Percentiles rank a stretch among this genome's conserved stretches.
Conservation (phyloP, 805 yeast species). For the Metschnikowia similis region DNA sequence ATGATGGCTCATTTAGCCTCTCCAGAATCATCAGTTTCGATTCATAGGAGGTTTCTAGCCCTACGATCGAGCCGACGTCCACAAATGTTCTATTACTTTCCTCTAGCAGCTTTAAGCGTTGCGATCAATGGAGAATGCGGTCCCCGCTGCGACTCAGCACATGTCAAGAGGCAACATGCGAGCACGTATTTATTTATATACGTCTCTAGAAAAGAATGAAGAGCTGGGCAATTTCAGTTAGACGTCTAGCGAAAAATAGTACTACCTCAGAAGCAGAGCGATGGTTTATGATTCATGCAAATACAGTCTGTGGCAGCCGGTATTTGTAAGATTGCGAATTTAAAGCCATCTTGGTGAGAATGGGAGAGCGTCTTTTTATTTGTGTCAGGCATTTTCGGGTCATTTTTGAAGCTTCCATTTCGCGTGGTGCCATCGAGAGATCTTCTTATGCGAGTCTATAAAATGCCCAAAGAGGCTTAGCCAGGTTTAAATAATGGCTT, state of each 20-base stretch:
- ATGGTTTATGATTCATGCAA: too few species aligned
- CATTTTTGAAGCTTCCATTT: too few species aligned
- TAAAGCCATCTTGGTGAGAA: neutral
- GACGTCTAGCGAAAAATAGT: too few species aligned
- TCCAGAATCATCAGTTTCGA: neutral
- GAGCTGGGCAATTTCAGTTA: too few species aligned
- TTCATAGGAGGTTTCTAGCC: neutral
- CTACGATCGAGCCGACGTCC: neutral
- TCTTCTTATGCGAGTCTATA: neutral
- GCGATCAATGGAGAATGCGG: neutral
- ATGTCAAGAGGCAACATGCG: neutral
- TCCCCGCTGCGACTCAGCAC: slow-evolving; percentile 1
- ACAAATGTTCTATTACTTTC: too few species aligned
- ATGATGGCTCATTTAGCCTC: neutral
- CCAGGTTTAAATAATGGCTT: neutral
- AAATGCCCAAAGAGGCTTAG: neutral
- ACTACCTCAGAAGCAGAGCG: too few species aligned
- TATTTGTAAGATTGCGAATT: neutral
- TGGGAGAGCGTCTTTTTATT: neutral
- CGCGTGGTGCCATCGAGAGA: too few species aligned
- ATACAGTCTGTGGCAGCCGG: too few species aligned
- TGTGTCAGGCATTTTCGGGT: too few species aligned
- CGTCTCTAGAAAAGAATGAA: too few species aligned
- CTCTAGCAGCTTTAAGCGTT: neutral
- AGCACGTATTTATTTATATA: too few species aligned